Percentiles rank a stretch among this genome's conserved stretches.
phyloP scores from a whole-genome alignment of 2,329 filamentous ascomycete genomes.

The Phaeosphaeriaceae sp. region DNA sequence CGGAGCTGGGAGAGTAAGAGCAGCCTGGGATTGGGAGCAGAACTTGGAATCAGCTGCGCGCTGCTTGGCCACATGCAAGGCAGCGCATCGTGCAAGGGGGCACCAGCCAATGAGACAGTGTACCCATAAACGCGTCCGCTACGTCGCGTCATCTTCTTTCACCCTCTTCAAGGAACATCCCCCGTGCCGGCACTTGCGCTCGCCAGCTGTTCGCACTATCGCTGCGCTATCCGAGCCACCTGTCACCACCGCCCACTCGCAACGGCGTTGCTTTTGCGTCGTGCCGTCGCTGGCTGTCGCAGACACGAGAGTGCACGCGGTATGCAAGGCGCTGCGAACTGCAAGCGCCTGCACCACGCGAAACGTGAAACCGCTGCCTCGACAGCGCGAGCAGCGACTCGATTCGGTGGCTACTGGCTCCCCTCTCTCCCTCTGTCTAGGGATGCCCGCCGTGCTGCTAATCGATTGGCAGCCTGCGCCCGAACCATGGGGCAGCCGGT shows the following conservation, averaged over 20 bases:
- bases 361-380: slow-evolving; percentile 20
- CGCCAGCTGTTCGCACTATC: slow-evolving; percentile 31
- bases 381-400: slow-evolving; percentile 10
- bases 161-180: slow-evolving; percentile 20
- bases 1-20: not conserved
- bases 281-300: not conserved
- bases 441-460: not conserved
- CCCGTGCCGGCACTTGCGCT: slow-evolving; percentile 20
- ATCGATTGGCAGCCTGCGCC: slow-evolving; percentile 15
- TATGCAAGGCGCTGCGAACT: slow-evolving; percentile 1
- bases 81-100: slow-evolving; percentile 31
- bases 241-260: slow-evolving; percentile 23
- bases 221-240: slow-evolving; percentile 12
- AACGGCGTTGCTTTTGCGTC: slow-evolving; percentile 10
- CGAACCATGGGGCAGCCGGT: slow-evolving; percentile 17
- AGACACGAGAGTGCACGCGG: not conserved
- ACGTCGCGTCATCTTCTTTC: slow-evolving; percentile 24
- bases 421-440: slow-evolving; percentile 7
- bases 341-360: slow-evolving; percentile 17
- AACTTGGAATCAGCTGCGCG: not conserved
- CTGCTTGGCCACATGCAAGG: slow-evolving; percentile 31
- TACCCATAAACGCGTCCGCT: slow-evolving; percentile 22
- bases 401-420: slow-evolving; percentile 15
- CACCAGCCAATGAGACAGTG: slow-evolving; percentile 27
- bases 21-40: too few relatives aligned